Evolutionary conservation across 2,329 filamentous ascomycete species (phyloP).

Genomic region (Colletotrichum siamense): DNA sequence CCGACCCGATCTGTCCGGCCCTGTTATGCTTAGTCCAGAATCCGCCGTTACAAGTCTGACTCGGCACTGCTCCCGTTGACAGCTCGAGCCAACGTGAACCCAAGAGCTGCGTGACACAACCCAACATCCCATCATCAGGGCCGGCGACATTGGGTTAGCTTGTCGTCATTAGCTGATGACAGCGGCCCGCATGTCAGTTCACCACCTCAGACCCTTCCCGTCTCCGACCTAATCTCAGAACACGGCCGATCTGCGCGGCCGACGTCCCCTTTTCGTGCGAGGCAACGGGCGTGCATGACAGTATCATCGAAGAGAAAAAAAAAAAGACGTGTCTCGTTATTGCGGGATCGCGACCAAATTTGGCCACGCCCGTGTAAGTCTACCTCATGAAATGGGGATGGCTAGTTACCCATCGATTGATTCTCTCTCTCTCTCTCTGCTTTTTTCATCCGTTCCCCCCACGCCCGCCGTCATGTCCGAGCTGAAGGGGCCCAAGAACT

Average conservation of each 20-base stretch:
- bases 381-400: not conserved
- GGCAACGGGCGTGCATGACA: not conserved
- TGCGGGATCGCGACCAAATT: not conserved
- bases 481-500: conserved; percentile 15
- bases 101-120: not conserved
- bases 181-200: conserved; percentile 5
- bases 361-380: not conserved
- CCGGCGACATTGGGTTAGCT: not conserved
- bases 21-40: not conserved
- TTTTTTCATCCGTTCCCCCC: conserved; percentile 11
- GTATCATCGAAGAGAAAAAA: not conserved
- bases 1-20: not conserved
- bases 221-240: not conserved
- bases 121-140: not conserved
- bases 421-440: not conserved
- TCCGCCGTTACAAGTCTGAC: not conserved
- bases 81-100: not conserved
- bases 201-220: not conserved
- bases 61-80: not conserved
- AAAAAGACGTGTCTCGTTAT: conserved; percentile 4
- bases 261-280: not conserved
- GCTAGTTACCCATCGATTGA: not conserved
- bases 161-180: not conserved
- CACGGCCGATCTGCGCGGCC: not conserved
- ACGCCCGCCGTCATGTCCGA: conserved; percentile 9